Base-by-base conservation (phyloP, 352 stramenopile genomes). In the Globisporangium canariense region DNA sequence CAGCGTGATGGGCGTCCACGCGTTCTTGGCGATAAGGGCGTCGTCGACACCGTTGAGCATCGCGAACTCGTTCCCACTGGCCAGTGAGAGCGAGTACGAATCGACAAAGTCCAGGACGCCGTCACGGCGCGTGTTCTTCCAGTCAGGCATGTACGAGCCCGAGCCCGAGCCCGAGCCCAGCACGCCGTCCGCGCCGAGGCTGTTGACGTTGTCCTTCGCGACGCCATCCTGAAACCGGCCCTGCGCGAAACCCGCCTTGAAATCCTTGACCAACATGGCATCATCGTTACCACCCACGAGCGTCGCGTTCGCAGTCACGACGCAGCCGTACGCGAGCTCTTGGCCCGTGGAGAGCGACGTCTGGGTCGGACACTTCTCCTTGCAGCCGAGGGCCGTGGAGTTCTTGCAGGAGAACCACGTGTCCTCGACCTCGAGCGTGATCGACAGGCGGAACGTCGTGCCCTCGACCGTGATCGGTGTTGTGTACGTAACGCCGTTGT, bases 21-120 rank as follows among this genome's bases (percentile, higher is more conserved):
- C 25, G 14, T 45, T 43, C 52, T 43, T 14, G 4, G 52, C 52
- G 18, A 58, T 28, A 18, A 46, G 52, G 18, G 52, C 52, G 3
- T 58, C 8, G n/a, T 58, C 52, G 4, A 58, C 8, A 32, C 52
- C 52, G 30, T 58, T 58, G 52, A 58, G 32, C 32, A 58, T 58
- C 32, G 46, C 4, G 52, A 58, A 58, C 32, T 16, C 30, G 11
- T 20, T 13, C 30, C 28, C 52, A 32, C 30, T 30, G 30, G 28
- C 52, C 14, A 58, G 52, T 1, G 10, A 43, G 14, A 58, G 14
- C 28, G 52, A 46, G 52, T 46, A 58, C 14, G 30, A 45, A 18
- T 43, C 18, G 14, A 45, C 28, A 10, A 20, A 25, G 5, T 43
- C 14, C 13, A 16, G 28, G 4, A 58, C 5, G 10, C 22, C 14